These are phyloP conservation scores for Candida maltosa DNA, from an alignment of 805 yeast species.

Conservation along the genomic window DNA sequence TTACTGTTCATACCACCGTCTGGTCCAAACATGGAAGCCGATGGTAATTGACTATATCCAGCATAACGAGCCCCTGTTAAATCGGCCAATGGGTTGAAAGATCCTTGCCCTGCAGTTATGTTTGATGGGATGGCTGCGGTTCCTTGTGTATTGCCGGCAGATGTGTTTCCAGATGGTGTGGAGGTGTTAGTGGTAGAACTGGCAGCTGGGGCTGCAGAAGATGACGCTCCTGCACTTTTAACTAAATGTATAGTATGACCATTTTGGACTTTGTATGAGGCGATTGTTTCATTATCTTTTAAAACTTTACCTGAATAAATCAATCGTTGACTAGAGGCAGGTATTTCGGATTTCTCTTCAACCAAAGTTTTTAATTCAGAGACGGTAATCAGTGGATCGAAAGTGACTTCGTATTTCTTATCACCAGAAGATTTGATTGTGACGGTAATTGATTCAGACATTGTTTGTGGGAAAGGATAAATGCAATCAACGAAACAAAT, in stretches of 20 bases:
- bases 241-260: constrained; percentile 91
- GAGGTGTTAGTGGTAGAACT: constrained; percentile 13
- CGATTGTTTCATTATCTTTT: constrained; percentile 76
- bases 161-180: constrained; percentile 8
- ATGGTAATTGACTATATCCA: constrained; percentile 84
- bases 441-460: constrained; percentile 19
- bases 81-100: constrained; percentile 87
- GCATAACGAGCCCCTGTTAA: constrained; percentile 95
- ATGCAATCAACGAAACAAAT: not conserved
- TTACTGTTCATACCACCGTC: constrained; percentile 83
- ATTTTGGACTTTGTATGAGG: constrained; percentile 72
- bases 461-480: constrained; percentile 1
- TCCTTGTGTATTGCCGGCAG: constrained; percentile 8
- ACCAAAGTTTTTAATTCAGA: constrained; percentile 66
- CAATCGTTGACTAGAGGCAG: constrained; percentile 79
- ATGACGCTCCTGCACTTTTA: constrained; percentile 56
- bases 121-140: constrained; percentile 57
- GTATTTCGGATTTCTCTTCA: constrained; percentile 58
- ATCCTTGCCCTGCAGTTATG: constrained; percentile 82
- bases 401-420: constrained; percentile 66
- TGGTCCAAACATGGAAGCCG: constrained; percentile 86
- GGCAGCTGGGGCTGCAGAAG: constrained; percentile 20
- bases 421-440: constrained; percentile 62
- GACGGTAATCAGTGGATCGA: constrained; percentile 55
- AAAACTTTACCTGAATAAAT: constrained; percentile 93